Evolutionary conservation across 1,284 basidiomycete species (phyloP).

Genomic region (Melampsora americana): DNA sequence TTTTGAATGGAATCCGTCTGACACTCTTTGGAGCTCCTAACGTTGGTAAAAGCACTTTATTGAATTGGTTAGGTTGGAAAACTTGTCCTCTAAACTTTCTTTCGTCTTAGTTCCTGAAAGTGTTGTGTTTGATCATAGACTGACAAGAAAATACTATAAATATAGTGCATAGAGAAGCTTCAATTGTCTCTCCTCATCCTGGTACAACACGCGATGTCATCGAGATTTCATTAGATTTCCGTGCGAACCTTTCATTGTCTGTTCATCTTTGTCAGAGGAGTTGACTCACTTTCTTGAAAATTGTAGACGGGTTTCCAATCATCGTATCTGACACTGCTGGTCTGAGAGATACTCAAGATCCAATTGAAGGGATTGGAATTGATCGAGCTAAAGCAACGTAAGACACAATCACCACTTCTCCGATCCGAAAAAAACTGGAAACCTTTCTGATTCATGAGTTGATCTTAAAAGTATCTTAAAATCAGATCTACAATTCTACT

Average conservation of each 20-base stretch:
- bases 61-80: conserved; percentile 71
- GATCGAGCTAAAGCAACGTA: conserved; percentile 67
- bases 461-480: conserved; percentile 12
- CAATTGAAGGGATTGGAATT: conserved; percentile 78
- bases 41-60: conserved; percentile 77
- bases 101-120: conserved; percentile 20
- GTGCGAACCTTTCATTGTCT: conserved; percentile 47
- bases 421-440: not conserved
- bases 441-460: not conserved
- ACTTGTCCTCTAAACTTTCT: conserved; percentile 44
- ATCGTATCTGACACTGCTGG: conserved; percentile 80
- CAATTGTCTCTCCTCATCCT: conserved; percentile 78
- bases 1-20: conserved; percentile 73
- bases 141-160: not conserved
- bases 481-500: conserved; percentile 20
- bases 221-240: conserved; percentile 77
- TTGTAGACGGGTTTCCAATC: conserved; percentile 65
- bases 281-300: not conserved
- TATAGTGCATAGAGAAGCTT: conserved; percentile 74
- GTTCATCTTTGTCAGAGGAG: not conserved
- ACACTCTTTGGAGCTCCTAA: conserved; percentile 87
- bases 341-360: conserved; percentile 66
- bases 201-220: conserved; percentile 84
- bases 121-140: not conserved
- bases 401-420: not conserved